Evolutionary conservation across 208 protist species (phyloP).

Genomic region (Crithidia mellificae): DNA sequence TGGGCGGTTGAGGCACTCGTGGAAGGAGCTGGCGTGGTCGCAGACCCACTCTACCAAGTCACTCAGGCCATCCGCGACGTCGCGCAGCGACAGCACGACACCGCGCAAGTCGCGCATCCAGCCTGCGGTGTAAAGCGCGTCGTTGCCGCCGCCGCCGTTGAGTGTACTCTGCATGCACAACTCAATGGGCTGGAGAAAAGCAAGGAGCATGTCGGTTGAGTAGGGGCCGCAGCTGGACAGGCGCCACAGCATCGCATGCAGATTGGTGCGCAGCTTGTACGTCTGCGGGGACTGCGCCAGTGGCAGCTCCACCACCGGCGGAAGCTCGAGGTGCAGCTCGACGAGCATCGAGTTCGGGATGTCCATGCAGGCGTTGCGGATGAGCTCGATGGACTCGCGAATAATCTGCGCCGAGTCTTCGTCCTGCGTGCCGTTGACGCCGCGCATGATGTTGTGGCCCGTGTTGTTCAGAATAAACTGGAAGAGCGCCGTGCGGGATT

Average conservation of each 20-base stretch:
- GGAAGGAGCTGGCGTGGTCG: constrained; percentile 46
- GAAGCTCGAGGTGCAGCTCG: constrained; percentile 71
- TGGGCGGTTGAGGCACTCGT: constrained; percentile 41
- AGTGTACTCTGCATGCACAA: constrained; percentile 71
- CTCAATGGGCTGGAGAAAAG: constrained; percentile 68
- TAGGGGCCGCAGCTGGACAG: constrained; percentile 38
- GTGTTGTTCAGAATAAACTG: constrained; percentile 84
- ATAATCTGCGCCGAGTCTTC: constrained; percentile 72
- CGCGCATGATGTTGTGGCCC: constrained; percentile 78
- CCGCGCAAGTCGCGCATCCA: constrained; percentile 86
- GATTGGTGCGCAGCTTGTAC: constrained; percentile 82
- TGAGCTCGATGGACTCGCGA: constrained; percentile 67
- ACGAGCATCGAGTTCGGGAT: constrained; percentile 48
- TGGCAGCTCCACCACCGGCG: constrained; percentile 75
- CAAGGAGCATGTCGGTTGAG: constrained; percentile 38
- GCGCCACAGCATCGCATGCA: constrained; percentile 74
- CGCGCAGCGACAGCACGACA: constrained; percentile 54
- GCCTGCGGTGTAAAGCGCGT: constrained; percentile 72
- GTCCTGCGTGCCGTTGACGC: constrained; percentile 41
- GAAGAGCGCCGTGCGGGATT: constrained; percentile 63
- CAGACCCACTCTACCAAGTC: constrained; percentile 86
- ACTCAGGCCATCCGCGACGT: constrained; percentile 40
- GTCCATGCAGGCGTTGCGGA: constrained; percentile 72
- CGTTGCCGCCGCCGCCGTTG: constrained; percentile 43
- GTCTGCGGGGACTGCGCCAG: constrained; percentile 65